Evolutionary conservation across 2,329 filamentous ascomycete genomes (phyloP), one percentile per base, ranked within the genome.

Genomic region (Claviceps maximensis): DNA sequence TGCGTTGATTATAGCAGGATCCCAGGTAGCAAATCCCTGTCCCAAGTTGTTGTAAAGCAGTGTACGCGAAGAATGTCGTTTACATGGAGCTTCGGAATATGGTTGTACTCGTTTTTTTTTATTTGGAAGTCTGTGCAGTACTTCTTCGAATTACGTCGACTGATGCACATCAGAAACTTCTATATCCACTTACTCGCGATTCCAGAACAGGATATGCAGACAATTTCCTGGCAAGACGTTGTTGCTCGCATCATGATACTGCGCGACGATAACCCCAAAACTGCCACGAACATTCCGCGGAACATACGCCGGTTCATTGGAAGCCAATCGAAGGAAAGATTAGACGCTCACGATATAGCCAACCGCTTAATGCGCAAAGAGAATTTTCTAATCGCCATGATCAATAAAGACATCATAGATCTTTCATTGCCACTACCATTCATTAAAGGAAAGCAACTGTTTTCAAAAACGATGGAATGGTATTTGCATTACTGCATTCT

Each of bases 271-370:
- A 95, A 96, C 60, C 82, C 90, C n/a, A 82, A 85, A 56, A 95
- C 90, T 17, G 78, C 79, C 10, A 74, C 69, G 10, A 79, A 77
- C 54, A 71, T 81, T 55, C 74, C 76, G 0, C 70, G 71, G 3
- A 70, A 68, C 6, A 70, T 79, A 54, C 74, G 77, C 3, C 71
- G 69, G n/a, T 82, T 74, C 59, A 76, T 91, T 57, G 86, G 87
- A 47, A 89, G 83, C 54, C 89, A 94, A 64, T 94, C 89, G 23
- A 95, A 96, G 66, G 89, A 97, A 69, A 80, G 91, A 57, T 83
- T 98, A 60, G 93, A 96, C 68, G 93, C 93, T 12, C 89, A 96
- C 62, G 93, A 96, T 63, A 97, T 98, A 65, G 93, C 93, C 7
- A 98, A 97, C 64, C 82, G 93, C 33, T 71, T 98, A 47, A 97